These are phyloP conservation scores for Protea cynaroides DNA, from an alignment of 164 flowering plant genomes.

Conservation along the genomic window DNA sequence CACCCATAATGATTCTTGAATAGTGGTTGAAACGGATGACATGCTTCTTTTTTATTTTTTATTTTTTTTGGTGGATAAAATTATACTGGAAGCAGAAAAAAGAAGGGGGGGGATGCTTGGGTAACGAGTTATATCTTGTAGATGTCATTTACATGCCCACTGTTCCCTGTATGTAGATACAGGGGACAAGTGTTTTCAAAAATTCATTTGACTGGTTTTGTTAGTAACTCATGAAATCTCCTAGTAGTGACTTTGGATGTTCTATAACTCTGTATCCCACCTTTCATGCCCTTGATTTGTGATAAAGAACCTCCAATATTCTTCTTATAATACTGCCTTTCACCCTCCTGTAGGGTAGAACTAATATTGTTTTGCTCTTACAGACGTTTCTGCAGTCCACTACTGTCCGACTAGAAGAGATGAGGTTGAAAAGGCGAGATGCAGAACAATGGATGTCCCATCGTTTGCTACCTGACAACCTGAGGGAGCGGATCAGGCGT, in stretches of 20 bases:
- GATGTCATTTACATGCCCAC: no score
- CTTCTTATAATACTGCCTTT: not conserved
- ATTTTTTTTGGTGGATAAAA: no score
- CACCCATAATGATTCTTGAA: no score
- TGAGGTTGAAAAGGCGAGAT: conserved; percentile 60
- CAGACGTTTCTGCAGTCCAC: conserved; percentile 63
- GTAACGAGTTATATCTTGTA: no score
- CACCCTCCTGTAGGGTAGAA: not conserved
- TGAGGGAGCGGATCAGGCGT: conserved; percentile 48
- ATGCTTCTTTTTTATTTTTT: no score
- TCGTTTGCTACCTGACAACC: conserved; percentile 48
- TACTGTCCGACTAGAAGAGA: conserved; percentile 55
- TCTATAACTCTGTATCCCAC: not conserved
- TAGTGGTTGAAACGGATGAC: no score
- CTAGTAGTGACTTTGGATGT: not conserved
- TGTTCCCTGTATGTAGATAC: no score
- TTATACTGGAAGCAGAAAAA: no score
- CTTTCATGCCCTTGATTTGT: not conserved
- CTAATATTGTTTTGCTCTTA: conserved; percentile 7
- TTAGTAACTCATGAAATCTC: no score
- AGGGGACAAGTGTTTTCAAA: no score
- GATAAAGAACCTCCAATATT: not conserved
- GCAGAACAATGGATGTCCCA: conserved; percentile 76
- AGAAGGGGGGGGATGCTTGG: no score
- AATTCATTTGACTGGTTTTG: no score